Base-by-base conservation (phyloP, 2,329 filamentous ascomycete species). In the Thelonectria discophora region DNA sequence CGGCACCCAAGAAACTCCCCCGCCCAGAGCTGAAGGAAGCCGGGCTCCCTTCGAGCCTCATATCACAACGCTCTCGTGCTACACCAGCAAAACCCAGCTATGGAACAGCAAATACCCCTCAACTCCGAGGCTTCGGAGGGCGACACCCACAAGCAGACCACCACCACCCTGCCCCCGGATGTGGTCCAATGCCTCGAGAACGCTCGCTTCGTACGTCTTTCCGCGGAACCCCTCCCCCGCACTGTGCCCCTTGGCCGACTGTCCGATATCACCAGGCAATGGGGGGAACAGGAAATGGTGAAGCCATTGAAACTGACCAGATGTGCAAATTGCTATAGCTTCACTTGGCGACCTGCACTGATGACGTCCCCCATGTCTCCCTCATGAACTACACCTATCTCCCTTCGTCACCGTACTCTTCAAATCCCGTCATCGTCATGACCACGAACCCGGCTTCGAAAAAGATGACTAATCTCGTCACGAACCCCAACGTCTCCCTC, bases 341-440 rank as follows among this genome's bases (percentile, higher is more conserved):
- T 69, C 95, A 99, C 78, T 90, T 99, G 55, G 94, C 95, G 70
- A 99, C 95, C 58, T 96, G 91, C 77, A 88, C 88, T 70, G 84
- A 90, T 69, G 90, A 95, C 73, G 83, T 88, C 65, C 95, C 95
- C 10, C 93, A 98, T 76, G 92, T 98, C 68, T 96, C 93, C 39
- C 88, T 99, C 67, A 99, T 99, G 95, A 97, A 97, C 82, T 98
- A 98, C 82, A 98, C 95, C 74, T 98, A 97, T 80, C 90, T 99
- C 20, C 90, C 93, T 40, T 88, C 85, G 6, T 92, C 91, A 15
- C 89, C 88, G 40, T 90, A 88, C 77, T 85, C 86, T 40, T 74
- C 84, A 53, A 79, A 81, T n/a, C 90, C 93, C n/a, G 90, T 93
- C 66, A 96, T 98, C 74, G 90, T 98, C 83, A 94, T 94, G 91